Conservation (phyloP, 495 filamentous ascomycete genomes). For the Podospora pseudopauciseta region DNA sequence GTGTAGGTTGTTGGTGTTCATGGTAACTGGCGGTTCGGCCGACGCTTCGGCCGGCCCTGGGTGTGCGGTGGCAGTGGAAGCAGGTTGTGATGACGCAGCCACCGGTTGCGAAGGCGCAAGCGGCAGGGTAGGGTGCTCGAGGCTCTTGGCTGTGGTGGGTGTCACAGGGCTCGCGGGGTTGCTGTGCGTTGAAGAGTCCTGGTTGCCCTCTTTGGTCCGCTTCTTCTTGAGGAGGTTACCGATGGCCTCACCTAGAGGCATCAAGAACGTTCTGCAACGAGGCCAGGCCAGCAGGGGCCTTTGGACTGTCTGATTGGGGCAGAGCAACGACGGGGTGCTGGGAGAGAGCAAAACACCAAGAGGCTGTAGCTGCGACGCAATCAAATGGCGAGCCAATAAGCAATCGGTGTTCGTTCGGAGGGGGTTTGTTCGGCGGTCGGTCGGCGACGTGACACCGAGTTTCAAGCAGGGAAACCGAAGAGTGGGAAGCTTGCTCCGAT, state of each 20-base stretch:
- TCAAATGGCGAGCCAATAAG: slow-evolving; percentile 31
- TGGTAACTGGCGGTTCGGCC: slow-evolving; percentile 37
- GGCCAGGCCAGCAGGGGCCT: slow-evolving; percentile 23
- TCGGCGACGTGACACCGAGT: slow-evolving; percentile 8
- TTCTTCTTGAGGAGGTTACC: slow-evolving; percentile 91
- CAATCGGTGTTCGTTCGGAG: slow-evolving; percentile 16
- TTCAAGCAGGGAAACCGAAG: background rate
- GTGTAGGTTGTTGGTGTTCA: slow-evolving; percentile 15
- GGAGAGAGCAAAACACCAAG: slow-evolving; percentile 5
- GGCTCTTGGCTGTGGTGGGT: slow-evolving; percentile 44
- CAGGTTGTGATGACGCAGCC: slow-evolving; percentile 18
- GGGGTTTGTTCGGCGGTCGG: slow-evolving; percentile 10
- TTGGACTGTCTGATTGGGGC: slow-evolving; percentile 26
- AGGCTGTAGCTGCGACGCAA: slow-evolving; percentile 24
- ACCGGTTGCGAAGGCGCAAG: slow-evolving; percentile 17
- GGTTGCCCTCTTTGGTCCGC: slow-evolving; percentile 75
- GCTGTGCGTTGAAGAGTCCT: slow-evolving; percentile 55
- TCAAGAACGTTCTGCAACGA: slow-evolving; percentile 36
- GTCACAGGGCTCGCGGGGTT: slow-evolving; percentile 60
- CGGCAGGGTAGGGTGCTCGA: slow-evolving; percentile 37
- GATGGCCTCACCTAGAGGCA: slow-evolving; percentile 57
- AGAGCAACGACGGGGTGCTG: slow-evolving; percentile 14
- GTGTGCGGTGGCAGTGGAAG: slow-evolving; percentile 22
- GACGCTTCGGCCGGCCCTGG: slow-evolving; percentile 31
- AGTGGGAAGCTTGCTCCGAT: background rate